These are phyloP conservation scores for Petunia secreta DNA, from an alignment of 257 asterid genomes.

Conservation along the genomic window DNA sequence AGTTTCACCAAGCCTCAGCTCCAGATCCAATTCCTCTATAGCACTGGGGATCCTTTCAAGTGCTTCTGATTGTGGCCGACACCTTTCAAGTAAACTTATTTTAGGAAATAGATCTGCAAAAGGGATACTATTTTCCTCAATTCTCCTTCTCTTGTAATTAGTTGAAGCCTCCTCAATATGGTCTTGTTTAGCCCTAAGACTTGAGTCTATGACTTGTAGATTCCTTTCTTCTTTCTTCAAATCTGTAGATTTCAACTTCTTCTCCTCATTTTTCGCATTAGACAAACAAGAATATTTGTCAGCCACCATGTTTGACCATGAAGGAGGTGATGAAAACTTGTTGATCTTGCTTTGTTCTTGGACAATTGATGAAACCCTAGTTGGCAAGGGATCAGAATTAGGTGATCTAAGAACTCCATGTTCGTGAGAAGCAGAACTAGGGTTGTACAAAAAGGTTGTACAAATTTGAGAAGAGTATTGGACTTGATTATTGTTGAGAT, in stretches of 20 bases:
- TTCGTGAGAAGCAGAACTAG: conserved; percentile 43
- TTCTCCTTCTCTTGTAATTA: conserved; percentile 64
- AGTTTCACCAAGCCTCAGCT: conserved; percentile 78
- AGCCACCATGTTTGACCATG: conserved; percentile 58
- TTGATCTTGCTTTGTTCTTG: conserved; percentile 30
- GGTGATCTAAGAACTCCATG: conserved; percentile 23
- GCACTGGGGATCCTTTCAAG: conserved; percentile 37
- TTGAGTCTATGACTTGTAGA: conserved; percentile 27
- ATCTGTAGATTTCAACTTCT: conserved; percentile 18
- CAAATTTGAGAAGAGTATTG: conserved; percentile 45
- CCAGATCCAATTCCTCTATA: conserved; percentile 81
- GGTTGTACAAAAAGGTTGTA: conserved; percentile 47
- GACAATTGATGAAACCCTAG: conserved; percentile 60
- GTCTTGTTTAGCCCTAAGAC: conserved; percentile 38
- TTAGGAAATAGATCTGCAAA: conserved; percentile 36
- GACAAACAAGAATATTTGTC: conserved; percentile 35
- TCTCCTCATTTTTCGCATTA: conserved; percentile 41
- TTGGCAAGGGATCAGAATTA: conserved; percentile 9
- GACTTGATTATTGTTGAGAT: conserved; percentile 22
- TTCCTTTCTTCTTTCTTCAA: conserved; percentile 20
- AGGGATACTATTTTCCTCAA: conserved; percentile 33
- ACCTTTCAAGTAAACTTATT: conserved; percentile 42
- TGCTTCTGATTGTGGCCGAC: conserved; percentile 39
- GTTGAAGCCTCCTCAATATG: conserved; percentile 46
- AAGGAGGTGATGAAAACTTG: conserved; percentile 31